Conservation (phyloP, 768 basidiomycete genomes). For the Hydnum rufescens region DNA sequence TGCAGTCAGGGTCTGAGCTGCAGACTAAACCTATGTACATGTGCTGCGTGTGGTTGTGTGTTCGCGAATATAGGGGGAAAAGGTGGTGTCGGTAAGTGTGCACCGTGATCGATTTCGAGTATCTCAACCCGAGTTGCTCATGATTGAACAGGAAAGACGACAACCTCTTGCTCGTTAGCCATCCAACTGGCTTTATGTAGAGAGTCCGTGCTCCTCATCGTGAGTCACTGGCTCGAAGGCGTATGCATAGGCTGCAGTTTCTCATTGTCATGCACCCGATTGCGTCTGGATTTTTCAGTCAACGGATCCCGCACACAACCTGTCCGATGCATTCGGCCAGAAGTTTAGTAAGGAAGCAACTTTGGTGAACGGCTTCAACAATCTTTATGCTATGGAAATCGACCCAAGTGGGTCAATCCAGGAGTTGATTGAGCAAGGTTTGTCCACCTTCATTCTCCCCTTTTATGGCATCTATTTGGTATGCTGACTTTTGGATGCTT, state of each 20-base stretch:
- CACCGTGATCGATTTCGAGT: not conserved
- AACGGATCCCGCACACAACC: conserved; percentile 98
- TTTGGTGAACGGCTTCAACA: conserved; percentile 91
- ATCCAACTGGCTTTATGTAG: conserved; percentile 80
- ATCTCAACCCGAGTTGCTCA: not conserved
- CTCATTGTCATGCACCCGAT: too few relatives aligned
- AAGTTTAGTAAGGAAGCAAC: conserved; percentile 99
- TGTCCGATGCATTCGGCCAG: conserved; percentile 95
- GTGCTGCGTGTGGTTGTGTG: not conserved
- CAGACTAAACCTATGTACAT: not conserved
- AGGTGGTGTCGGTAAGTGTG: conserved; percentile 87
- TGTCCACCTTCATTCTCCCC: conserved; percentile 14
- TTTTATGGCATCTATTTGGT: not conserved
- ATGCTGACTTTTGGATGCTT: conserved; percentile 21
- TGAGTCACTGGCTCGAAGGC: conserved; percentile 22
- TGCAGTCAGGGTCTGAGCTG: not conserved
- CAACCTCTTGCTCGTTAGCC: conserved; percentile 93
- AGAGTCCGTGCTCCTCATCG: conserved; percentile 93
- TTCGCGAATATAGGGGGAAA: conserved; percentile 53
- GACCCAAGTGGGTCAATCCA: conserved; percentile 95
- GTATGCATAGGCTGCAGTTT: not conserved
- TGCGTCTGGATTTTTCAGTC: too few relatives aligned
- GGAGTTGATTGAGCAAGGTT: conserved; percentile 97
- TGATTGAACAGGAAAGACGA: conserved; percentile 81
- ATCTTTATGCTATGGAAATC: conserved; percentile 97